Evolutionary conservation across 1,284 basidiomycete species (phyloP).

Genomic region (Singerocomus inundabilis): DNA sequence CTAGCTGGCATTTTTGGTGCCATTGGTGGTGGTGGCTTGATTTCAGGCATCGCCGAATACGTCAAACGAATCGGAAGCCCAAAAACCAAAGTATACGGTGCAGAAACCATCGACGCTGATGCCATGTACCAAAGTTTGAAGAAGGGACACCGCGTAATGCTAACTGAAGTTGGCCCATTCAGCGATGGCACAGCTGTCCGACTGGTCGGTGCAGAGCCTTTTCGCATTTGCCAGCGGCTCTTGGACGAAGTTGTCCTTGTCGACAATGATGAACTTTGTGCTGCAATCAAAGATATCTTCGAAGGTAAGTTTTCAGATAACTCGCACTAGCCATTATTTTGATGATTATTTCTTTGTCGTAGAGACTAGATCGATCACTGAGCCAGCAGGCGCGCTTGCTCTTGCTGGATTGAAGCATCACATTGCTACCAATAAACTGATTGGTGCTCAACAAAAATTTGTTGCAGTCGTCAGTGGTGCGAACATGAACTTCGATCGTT

Average conservation of each 20-base stretch:
- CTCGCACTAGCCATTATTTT: slow-evolving; percentile 1
- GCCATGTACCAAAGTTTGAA: slow-evolving; percentile 84
- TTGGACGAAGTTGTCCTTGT: slow-evolving; percentile 87
- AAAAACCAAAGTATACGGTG: slow-evolving; percentile 80
- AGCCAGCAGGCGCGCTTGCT: slow-evolving; percentile 95
- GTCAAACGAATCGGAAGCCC: slow-evolving; percentile 93
- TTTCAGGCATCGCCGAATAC: slow-evolving; percentile 89
- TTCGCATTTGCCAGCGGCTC: slow-evolving; percentile 85
- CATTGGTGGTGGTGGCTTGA: slow-evolving; percentile 91
- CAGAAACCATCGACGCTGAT: slow-evolving; percentile 95
- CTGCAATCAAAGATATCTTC: slow-evolving; percentile 98
- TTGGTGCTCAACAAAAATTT: slow-evolving; percentile 83
- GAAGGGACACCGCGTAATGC: slow-evolving; percentile 76
- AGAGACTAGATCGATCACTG: slow-evolving; percentile 95
- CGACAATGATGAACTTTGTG: slow-evolving; percentile 96
- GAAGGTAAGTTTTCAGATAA: slow-evolving; percentile 64
- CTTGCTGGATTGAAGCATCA: slow-evolving; percentile 92
- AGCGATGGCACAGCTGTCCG: slow-evolving; percentile 99
- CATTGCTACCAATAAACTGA: slow-evolving; percentile 77
- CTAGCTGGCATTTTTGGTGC: slow-evolving; percentile 89
- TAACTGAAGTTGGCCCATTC: slow-evolving; percentile 94
- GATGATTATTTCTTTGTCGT: slow-evolving; percentile 3
- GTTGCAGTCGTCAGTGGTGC: slow-evolving; percentile 94
- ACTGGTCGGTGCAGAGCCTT: slow-evolving; percentile 93
- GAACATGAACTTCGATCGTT: slow-evolving; percentile 98